These are phyloP conservation scores for Bremia lactucae DNA, from an alignment of 352 stramenopile genomes.

Conservation along the genomic window DNA sequence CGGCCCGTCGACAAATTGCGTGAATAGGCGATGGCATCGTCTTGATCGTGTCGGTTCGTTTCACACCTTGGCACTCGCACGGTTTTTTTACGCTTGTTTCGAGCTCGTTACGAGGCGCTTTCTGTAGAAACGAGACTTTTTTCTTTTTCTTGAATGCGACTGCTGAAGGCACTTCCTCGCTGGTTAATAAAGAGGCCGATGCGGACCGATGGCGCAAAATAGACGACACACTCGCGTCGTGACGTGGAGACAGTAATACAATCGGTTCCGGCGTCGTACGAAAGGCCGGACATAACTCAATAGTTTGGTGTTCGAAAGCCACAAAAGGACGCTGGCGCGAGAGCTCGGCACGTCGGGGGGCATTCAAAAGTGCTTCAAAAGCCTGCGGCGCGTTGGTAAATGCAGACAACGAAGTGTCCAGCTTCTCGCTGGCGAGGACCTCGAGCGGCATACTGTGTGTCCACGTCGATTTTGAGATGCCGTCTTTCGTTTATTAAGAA, in stretches of 20 bases:
- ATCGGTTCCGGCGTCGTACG: constrained; percentile 40
- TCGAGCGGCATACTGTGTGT: constrained; percentile 18
- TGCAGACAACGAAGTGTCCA: constrained; percentile 4
- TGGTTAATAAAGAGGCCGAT: background rate
- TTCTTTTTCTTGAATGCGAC: constrained; percentile 37
- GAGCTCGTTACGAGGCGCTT: constrained; percentile 16
- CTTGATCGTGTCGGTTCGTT: constrained; percentile 7
- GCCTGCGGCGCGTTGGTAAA: constrained; percentile 10
- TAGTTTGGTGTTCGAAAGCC: constrained; percentile 37
- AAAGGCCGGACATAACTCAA: constrained; percentile 41
- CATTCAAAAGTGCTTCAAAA: constrained; percentile 34
- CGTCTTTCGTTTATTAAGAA: no score
- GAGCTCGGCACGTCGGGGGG: constrained; percentile 32
- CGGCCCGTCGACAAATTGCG: constrained; percentile 42
- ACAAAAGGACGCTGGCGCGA: constrained; percentile 37
- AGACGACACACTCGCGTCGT: constrained; percentile 7
- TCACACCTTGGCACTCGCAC: constrained; percentile 14
- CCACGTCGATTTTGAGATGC: no score
- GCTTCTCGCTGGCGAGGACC: constrained; percentile 17
- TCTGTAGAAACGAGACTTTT: constrained; percentile 48
- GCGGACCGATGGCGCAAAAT: constrained; percentile 11
- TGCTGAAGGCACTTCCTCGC: no score
- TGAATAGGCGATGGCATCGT: constrained; percentile 51
- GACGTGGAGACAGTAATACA: constrained; percentile 28
- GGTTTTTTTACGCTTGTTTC: constrained; percentile 5